phyloP scores from a whole-genome alignment of 768 basidiomycete species.

The Collybiopsis confluens region DNA sequence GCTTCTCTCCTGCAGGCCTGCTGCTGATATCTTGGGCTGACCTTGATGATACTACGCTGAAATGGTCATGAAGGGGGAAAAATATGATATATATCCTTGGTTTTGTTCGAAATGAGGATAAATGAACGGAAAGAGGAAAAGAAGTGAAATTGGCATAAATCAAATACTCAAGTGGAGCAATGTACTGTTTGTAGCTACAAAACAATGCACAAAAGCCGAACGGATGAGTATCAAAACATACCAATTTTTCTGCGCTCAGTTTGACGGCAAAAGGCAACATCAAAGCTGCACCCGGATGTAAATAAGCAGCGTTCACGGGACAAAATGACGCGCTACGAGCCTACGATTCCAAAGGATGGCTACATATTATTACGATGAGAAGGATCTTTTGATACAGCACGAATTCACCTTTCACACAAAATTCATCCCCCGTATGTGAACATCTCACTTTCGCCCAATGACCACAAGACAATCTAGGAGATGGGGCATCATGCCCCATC shows the following conservation, averaged over 20 bases:
- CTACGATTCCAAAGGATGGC: background rate
- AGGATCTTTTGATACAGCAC: background rate
- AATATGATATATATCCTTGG: too few relatives aligned
- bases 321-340: background rate
- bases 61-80: too few relatives aligned
- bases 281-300: background rate
- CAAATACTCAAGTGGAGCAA: too few relatives aligned
- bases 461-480: background rate
- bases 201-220: background rate
- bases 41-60: too few relatives aligned
- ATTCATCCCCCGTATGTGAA: background rate
- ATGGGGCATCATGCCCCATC: background rate
- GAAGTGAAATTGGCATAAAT: too few relatives aligned
- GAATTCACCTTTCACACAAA: background rate
- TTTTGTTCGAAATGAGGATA: too few relatives aligned
- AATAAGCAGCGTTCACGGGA: background rate
- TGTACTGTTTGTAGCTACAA: too few relatives aligned
- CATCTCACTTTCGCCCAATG: background rate
- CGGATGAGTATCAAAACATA: conserved; percentile 13
- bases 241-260: conserved; percentile 14
- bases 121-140: too few relatives aligned
- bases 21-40: too few relatives aligned
- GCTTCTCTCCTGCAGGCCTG: too few relatives aligned
- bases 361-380: background rate
- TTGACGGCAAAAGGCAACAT: conserved; percentile 9